phyloP scores from a whole-genome alignment of 352 stramenopile genomes.

The Globisporangium yorkense region DNA sequence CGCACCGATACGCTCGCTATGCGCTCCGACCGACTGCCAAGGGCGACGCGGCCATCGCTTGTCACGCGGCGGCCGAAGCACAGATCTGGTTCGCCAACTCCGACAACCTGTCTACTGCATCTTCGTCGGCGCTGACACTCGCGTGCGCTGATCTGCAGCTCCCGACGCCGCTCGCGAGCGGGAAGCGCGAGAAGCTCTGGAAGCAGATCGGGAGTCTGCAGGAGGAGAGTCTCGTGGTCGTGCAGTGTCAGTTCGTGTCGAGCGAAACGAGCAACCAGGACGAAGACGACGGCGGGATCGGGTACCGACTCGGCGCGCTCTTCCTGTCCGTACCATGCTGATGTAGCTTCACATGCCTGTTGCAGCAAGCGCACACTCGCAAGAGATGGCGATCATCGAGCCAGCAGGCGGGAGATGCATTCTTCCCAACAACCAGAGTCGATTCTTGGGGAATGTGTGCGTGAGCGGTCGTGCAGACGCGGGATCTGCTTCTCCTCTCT shows the following conservation, averaged over 20 bases:
- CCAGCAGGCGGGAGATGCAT: neutral
- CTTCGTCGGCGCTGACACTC: slow-evolving; percentile 17
- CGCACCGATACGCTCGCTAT: slow-evolving; percentile 58
- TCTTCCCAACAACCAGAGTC: neutral
- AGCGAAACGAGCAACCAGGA: slow-evolving; percentile 21
- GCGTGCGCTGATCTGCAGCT: slow-evolving; percentile 38
- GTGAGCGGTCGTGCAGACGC: neutral
- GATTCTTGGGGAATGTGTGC: neutral
- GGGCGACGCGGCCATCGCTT: slow-evolving; percentile 15
- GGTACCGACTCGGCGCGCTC: slow-evolving; percentile 39
- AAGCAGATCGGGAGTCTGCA: slow-evolving; percentile 70
- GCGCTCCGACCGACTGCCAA: slow-evolving; percentile 15
- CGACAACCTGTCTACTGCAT: neutral
- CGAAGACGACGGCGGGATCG: neutral
- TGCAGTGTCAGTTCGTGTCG: slow-evolving; percentile 67
- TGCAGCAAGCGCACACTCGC: neutral
- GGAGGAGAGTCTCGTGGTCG: slow-evolving; percentile 49
- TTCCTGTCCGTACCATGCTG: slow-evolving; percentile 59
- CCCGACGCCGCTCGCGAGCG: slow-evolving; percentile 9
- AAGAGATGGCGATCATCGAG: neutral
- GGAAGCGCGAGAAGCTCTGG: slow-evolving; percentile 39
- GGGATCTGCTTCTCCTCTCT: neutral
- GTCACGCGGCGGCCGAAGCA: slow-evolving; percentile 29
- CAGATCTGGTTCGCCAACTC: slow-evolving; percentile 25
- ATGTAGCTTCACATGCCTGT: neutral